Base-by-base conservation (phyloP, 2,329 filamentous ascomycete species). In the Scopulariopsis brevicaulis region DNA sequence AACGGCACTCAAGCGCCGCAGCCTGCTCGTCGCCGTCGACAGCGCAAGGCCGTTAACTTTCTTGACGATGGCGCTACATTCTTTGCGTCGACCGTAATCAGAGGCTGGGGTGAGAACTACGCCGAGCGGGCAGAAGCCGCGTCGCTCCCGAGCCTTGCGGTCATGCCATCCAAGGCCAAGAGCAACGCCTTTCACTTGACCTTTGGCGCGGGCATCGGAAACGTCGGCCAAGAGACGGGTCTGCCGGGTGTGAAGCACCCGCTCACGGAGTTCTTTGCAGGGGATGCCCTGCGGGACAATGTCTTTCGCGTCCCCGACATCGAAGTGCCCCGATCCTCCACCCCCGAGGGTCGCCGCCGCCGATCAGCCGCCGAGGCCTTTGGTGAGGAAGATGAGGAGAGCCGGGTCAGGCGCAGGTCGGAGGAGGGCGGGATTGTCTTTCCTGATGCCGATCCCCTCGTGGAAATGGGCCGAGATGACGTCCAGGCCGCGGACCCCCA, bases 401-500 rank as follows among this genome's bases (percentile, higher is more conserved):
- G 77, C 24, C 72, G 71, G 11, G 72, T 76, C 4, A 71, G 68
- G 20, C 71, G 68, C 8, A 73, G 69, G 59, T 54, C 70, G 1
- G 65, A 69, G 11, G 62, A 65, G 1, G 66, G 63, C 1, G 60
- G 60, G 11, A 61, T 59, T 7, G 60, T 65, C 2, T 52, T 61
- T 12, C 60, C 28, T 11, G 51, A 35, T 25, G 28, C 8, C n/a
- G 53, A 54, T 20, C 6, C 25, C 11, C 32, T 15, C 24, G 14
- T 53, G 53, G 53, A 67, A 40, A 69, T 67, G 0, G 53, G 53
- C 34, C 53, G 53, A 14, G 34, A 54, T 22, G 15, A n/a, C 12
- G 25, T 25, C 10, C 28, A 34, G 34, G 78, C 94, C 57, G 81
- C 83, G 4, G 87, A 95, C 59, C 81, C 85, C 57, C 80, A 81